Evolutionary conservation across 1,139 yeast species (phyloP), one percentile per base, ranked within the genome.

Genomic region (Nakaseomyces bracarensis): DNA sequence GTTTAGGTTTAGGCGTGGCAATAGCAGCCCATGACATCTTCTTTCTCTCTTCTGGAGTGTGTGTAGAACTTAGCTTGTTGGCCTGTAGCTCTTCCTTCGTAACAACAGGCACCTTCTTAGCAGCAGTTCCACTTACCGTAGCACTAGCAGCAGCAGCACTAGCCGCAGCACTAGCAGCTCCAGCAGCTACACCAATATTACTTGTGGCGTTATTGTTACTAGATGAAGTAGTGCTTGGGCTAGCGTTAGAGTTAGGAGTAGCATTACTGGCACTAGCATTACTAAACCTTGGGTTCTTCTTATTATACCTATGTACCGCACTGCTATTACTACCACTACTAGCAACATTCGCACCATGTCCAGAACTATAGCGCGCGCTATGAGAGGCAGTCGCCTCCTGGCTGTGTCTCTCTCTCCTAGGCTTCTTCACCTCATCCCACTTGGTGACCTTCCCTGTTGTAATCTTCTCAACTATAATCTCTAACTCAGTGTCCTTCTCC

Each of bases 391-490:
- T 10, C 30, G 26, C 46, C 37, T 42, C 41, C 43, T 35, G 48
- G 43, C 42, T 47, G 34, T 49, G 53, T 45, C 45, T 70, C 48
- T 67, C 74, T 58, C 66, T 67, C 51, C 70, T 65, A 49, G 75
- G 75, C 62, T 72, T 74, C 61, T 75, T 75, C 42, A 75, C 81
- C 55, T 76, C 78, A 51, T 75, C 81, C 79, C 81, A 75, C 57
- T 73, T 74, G 44, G 71, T 64, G 26, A 74, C 79, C 58, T 63
- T 71, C 52, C 93, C 95, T 51, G 86, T 84, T 47, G 93, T 81
- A 64, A 91, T 89, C 64, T 87, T 80, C 59, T 82, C 89, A 53
- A 85, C 82, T 51, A 91, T 86, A 40, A 75, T 72, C 58, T 83
- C 94, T 52, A 86, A 70, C 36, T 33, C 36, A 13, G 36, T 33